Base-by-base conservation (phyloP, 2,329 filamentous ascomycete species). In the Alternaria sp. region DNA sequence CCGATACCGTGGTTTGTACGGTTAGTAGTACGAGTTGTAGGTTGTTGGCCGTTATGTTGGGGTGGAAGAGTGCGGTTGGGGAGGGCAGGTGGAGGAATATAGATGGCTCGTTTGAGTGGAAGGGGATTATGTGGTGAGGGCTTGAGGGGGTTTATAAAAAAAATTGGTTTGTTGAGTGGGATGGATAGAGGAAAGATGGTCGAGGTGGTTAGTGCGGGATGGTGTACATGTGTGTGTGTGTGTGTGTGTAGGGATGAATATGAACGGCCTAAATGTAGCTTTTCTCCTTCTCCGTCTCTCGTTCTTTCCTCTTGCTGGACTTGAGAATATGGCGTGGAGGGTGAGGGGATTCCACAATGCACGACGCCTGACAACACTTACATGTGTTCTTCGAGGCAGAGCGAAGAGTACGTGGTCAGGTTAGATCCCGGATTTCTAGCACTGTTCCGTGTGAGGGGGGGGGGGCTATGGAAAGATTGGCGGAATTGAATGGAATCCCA, bases 31-130 rank as follows among this genome's bases (percentile, higher is more conserved):
- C 78, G 14, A 81, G 75, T 4, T 96, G 92, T 74, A 84, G 91
- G 23, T 70, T 96, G 52, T 74, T 96, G 61, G 92, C 86, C 2
- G 91, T 96, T 39, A 93, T 96, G 88, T 87, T 95, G 87, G 92
- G 92, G 0, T 93, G 91, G 90, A 89, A 93, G 36, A 64, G 65
- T 26, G 74, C 71, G 41, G 62, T 76, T 48, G 80, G 80, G 33
- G 76, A 82, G 17, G 83, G 82, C 1, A 81, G 82, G 42, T 96
- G 92, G 90, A 82, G 86, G 58, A 96, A 96, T 77, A 85, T 96
- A 7, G 76, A 78, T 66, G 76, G 75, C 3, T 61, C 66, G 39
- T 77, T 77, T 66, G 71, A 76, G 9, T 78, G 76, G 76, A 77
- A 63, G 61, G 74, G 75, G 2, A 71, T 78, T 36, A 64, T 71